Conservation (phyloP, 345 rosid genomes). For the Eucalyptus pumila region DNA sequence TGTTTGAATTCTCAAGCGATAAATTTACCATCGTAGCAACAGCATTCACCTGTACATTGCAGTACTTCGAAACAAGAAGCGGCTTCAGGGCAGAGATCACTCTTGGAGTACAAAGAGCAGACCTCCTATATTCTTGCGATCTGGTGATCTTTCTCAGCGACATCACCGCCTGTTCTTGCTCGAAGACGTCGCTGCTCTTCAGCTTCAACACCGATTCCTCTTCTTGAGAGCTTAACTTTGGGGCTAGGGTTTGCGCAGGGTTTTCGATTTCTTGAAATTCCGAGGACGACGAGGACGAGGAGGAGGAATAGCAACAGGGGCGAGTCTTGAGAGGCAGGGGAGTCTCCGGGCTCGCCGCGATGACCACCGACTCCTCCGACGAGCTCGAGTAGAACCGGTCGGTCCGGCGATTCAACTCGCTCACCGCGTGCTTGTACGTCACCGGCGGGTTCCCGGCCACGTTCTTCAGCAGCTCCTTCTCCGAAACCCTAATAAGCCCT, state of each 20-base stretch:
- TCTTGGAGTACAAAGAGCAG: constrained; percentile 40
- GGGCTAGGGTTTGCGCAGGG: not conserved
- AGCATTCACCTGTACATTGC: constrained; percentile 54
- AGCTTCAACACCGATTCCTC: constrained; percentile 36
- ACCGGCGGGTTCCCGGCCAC: constrained; percentile 33
- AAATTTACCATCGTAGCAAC: constrained; percentile 63
- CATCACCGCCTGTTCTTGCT: constrained; percentile 52
- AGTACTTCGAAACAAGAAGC: constrained; percentile 47
- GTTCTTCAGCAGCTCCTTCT: constrained; percentile 46
- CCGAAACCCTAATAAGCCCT: constrained; percentile 44
- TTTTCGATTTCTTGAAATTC: constrained; percentile 25
- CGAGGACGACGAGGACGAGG: constrained; percentile 29
- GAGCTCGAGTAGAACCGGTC: constrained; percentile 29
- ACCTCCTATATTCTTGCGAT: constrained; percentile 28
- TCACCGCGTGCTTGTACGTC: constrained; percentile 32
- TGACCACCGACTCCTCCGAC: constrained; percentile 48
- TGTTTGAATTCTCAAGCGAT: constrained; percentile 56
- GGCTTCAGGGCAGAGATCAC: constrained; percentile 39
- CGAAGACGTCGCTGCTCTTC: constrained; percentile 33
- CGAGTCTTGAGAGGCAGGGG: constrained; percentile 66
- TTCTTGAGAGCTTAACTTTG: constrained; percentile 27
- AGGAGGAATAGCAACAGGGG: constrained; percentile 52
- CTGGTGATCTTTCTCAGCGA: constrained; percentile 54
- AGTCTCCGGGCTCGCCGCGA: constrained; percentile 35
- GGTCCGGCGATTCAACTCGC: constrained; percentile 30